These are phyloP conservation scores for Penicillium sp. DNA, from an alignment of 2,329 filamentous ascomycete species.

Conservation along the genomic window DNA sequence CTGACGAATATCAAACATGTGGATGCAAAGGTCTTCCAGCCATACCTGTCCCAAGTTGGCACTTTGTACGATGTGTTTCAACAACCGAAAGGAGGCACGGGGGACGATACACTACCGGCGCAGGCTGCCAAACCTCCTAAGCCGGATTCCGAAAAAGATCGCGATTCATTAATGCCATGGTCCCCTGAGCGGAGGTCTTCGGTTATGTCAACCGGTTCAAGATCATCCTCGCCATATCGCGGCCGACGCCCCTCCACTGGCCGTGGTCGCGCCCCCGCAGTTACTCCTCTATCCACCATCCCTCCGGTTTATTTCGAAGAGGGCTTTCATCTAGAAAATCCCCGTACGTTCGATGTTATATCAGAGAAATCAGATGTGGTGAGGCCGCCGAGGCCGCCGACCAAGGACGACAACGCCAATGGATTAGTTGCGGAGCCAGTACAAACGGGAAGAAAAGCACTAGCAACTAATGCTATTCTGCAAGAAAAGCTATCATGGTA, in stretches of 20 bases:
- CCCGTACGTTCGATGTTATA: constrained; percentile 91
- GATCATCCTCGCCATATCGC: constrained; percentile 48
- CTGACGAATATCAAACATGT: constrained; percentile 84
- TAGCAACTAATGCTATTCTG: constrained; percentile 93
- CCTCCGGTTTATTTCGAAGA: constrained; percentile 93
- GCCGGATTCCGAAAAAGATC: constrained; percentile 42
- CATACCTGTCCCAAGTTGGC: constrained; percentile 82
- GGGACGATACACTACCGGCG: constrained; percentile 54
- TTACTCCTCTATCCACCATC: constrained; percentile 86
- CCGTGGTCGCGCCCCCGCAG: constrained; percentile 61
- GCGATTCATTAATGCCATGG: constrained; percentile 48
- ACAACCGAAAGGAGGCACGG: constrained; percentile 73
- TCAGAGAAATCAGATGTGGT: constrained; percentile 97
- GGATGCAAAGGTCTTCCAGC: constrained; percentile 73
- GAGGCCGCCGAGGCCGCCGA: constrained; percentile 56
- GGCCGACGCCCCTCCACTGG: constrained; percentile 53
- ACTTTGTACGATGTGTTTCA: constrained; percentile 85
- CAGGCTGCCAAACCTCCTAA: constrained; percentile 47
- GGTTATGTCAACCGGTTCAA: constrained; percentile 43
- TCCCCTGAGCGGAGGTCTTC: constrained; percentile 43
- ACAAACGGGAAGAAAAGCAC: constrained; percentile 65
- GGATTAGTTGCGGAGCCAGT: constrained; percentile 57
- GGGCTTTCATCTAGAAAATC: constrained; percentile 92
- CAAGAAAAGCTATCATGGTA: constrained; percentile 99
- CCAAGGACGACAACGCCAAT: constrained; percentile 57